A percentile compares a stretch with the other conserved stretches of the same genome.
Conservation (phyloP, 352 stramenopile species). For the Phytophthora chlamydospora region DNA sequence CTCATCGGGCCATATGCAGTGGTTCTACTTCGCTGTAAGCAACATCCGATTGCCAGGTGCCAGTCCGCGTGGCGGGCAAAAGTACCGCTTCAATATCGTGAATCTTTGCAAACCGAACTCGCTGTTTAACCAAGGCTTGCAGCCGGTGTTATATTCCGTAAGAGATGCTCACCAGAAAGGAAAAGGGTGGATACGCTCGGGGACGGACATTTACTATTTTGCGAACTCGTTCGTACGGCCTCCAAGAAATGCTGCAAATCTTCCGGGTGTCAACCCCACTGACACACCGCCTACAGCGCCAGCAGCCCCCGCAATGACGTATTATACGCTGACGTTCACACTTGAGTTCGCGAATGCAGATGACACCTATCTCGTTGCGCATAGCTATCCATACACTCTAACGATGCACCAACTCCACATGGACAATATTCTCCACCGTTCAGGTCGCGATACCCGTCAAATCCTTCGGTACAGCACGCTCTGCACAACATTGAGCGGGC, state of each 20-base stretch:
- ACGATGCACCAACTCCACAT: slow-evolving; percentile 81
- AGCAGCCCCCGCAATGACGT: slow-evolving; percentile 34
- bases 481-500: slow-evolving; percentile 63
- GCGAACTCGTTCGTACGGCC: slow-evolving; percentile 61
- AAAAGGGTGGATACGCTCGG: slow-evolving; percentile 77
- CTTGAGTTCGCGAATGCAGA: slow-evolving; percentile 76
- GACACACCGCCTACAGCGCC: slow-evolving; percentile 3
- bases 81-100: slow-evolving; percentile 92
- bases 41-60: slow-evolving; percentile 48
- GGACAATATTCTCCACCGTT: slow-evolving; percentile 32
- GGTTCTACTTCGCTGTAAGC: slow-evolving; percentile 95
- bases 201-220: slow-evolving; percentile 90
- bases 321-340: slow-evolving; percentile 91
- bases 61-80: slow-evolving; percentile 26
- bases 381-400: slow-evolving; percentile 93
- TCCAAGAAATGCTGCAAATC: slow-evolving; percentile 15
- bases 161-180: slow-evolving; percentile 55
- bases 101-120: slow-evolving; percentile 94
- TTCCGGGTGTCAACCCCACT: slow-evolving; percentile 1
- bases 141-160: slow-evolving; percentile 89
- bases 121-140: slow-evolving; percentile 92
- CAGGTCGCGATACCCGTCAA: slow-evolving; percentile 2
- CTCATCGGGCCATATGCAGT: slow-evolving; percentile 87
- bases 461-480: slow-evolving; percentile 59
- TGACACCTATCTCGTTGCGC: slow-evolving; percentile 90